Percentiles rank a stretch among this genome's conserved stretches.
Evolutionary conservation across 164 flowering plant genomes (phyloP).

Genomic region (Hamamelis virginiana): DNA sequence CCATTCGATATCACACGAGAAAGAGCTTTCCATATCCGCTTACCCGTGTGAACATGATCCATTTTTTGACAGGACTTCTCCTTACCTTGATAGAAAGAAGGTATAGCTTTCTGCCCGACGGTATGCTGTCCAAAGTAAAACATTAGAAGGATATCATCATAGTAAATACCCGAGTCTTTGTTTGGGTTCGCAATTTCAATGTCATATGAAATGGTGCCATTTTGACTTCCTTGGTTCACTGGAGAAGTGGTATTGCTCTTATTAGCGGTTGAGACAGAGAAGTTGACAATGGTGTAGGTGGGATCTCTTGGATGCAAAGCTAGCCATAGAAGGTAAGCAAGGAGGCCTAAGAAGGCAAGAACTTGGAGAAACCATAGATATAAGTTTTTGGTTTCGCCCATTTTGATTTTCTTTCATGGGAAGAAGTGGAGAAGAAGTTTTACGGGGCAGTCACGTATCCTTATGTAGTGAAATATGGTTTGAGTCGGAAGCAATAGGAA

Average conservation of each 20-base stretch:
- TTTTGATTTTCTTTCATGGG: too few relatives aligned
- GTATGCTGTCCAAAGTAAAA: slow-evolving; percentile 14
- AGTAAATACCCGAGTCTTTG: slow-evolving; percentile 24
- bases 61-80: not conserved
- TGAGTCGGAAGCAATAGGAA: too few relatives aligned
- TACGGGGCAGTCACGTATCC: too few relatives aligned
- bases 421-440: too few relatives aligned
- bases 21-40: slow-evolving; percentile 3
- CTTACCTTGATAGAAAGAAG: slow-evolving; percentile 22
- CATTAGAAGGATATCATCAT: slow-evolving; percentile 21
- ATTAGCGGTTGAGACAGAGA: slow-evolving; percentile 17
- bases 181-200: slow-evolving; percentile 38
- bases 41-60: not conserved
- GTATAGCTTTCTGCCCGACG: slow-evolving; percentile 18
- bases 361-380: not conserved
- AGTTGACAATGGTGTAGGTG: slow-evolving; percentile 10
- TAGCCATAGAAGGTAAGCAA: slow-evolving; percentile 19
- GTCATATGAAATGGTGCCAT: slow-evolving; percentile 13
- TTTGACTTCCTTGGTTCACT: too few relatives aligned
- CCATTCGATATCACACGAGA: slow-evolving; percentile 16
- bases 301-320: slow-evolving; percentile 23
- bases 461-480: too few relatives aligned
- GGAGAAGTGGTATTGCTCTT: not conserved
- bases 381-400: not conserved
- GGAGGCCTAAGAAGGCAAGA: slow-evolving; percentile 17